Base-by-base conservation (phyloP, 441 rosid genomes). In the Codiaeum variegatum region DNA sequence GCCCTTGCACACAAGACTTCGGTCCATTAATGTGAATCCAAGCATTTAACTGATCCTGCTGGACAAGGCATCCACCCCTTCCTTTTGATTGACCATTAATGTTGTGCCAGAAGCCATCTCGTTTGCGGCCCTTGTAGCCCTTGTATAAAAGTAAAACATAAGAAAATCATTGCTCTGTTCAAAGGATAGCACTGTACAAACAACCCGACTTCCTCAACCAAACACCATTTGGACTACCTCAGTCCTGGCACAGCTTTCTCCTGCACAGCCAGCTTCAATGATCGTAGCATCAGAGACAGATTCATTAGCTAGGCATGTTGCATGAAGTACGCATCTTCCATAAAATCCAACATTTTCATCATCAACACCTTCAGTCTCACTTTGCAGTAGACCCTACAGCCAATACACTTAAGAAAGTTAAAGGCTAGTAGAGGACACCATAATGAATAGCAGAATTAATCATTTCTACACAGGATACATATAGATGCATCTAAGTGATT, bases 1-100 rank as follows among this genome's bases (percentile, higher is more conserved):
- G 70, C 58, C 79, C 77, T 62, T 76, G 82, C n/a, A 71, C 16
- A 60, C 73, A 72, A 47, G 84, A 75, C 74, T 81, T 87, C 82
- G 78, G 84, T 51, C 89, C 86, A 74, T 84, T 84, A 68, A 87
- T 87, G 83, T 87, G 83, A 78, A 70, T 73, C 89, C 91, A 87
- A 73, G 91, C 89, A 73, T 87, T 83, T 64, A 87, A 52, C 81
- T 87, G 91, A 76, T 85, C 91, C 75, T 75, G 88, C 44, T 83
- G 84, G 78, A 87, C 88, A 75, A 85, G 75, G 77, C 82, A 81
- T 51, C 82, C 80, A 58, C 77, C 67, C 75, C 81, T 79, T 77
- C 80, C 81, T 28, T 73, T 80, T 61, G 79, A 75, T 65, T 69
- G 80, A 42, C 71, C 79, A 59, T 60, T 42, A 58, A 47, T 65